Evolutionary conservation across 352 stramenopile genomes (phyloP), one percentile per base, ranked within the genome.

Genomic region (Globisporangium acanthophoron): DNA sequence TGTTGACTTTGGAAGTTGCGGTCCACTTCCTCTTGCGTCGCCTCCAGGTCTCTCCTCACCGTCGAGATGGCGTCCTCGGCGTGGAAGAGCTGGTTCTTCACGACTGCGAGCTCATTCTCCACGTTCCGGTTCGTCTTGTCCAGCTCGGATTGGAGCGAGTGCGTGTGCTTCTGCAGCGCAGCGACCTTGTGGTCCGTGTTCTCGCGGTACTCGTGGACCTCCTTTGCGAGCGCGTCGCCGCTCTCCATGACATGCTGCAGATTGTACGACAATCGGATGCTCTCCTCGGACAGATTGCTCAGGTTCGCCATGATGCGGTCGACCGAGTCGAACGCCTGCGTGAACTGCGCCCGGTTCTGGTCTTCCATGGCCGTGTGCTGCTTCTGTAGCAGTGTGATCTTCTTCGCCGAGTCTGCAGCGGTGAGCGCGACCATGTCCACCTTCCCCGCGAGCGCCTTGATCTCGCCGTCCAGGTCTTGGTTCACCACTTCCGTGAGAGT

Each of bases 41-140:
- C 69, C 50, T 90, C 78, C 12, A 90, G 71, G 21, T 87, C 78
- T 7, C 78, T 67, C 16, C 74, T 76, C 44, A 90, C 56, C 3
- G 65, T 71, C 1, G 81, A 87, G 7, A 76, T 83, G 1, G 74
- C 67, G 47, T 92, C 81, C 63, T 92, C 81, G 8, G 87, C 72
- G 56, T 86, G 75, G 63, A 88, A 92, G 3, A 92, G 66, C 39
- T 92, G 79, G 58, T 86, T 88, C 59, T 90, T 92, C 37, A 85
- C 69, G 39, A 80, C 35, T 0, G 62, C 57, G 12, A 92, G 58
- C 61, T 92, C 81, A 31, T 86, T 89, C 40, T 89, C 79, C 15
- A 77, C 72, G 1, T 65, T 62, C 41, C 85, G 73, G 18, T 59
- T 73, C 20, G 73, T 66, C 51, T 80, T 83, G 18, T 86, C 79